phyloP scores from a whole-genome alignment of 257 asterid genomes.

The Petunia secreta region DNA sequence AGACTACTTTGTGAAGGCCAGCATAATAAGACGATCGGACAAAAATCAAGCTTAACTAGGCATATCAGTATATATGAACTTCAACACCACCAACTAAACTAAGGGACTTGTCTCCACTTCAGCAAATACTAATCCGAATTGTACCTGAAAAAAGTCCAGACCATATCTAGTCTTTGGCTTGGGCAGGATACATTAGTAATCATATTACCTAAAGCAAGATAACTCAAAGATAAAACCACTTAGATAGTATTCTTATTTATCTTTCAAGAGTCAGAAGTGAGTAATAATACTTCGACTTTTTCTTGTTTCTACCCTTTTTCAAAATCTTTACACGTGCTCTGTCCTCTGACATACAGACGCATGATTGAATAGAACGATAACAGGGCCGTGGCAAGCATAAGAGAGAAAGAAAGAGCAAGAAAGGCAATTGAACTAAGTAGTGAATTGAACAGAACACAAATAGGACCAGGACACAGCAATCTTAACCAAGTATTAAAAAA shows the following conservation, averaged over 20 bases:
- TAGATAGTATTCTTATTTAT: too few species aligned
- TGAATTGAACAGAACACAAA: too few species aligned
- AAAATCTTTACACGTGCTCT: neutral
- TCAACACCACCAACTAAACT: neutral
- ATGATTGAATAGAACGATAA: conserved; percentile 2
- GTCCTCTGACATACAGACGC: neutral
- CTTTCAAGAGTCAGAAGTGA: too few species aligned
- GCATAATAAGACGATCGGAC: neutral
- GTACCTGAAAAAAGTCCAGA: neutral
- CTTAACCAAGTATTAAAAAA: too few species aligned
- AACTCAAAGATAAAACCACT: neutral
- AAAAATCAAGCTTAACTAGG: neutral
- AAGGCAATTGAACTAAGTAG: neutral
- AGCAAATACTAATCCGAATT: neutral
- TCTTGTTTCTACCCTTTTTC: neutral
- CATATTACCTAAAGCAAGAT: conserved; percentile 7
- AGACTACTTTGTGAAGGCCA: neutral
- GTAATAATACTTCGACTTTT: neutral
- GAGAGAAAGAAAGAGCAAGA: neutral
- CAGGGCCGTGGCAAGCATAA: neutral
- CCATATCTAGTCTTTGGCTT: neutral
- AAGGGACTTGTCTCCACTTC: neutral
- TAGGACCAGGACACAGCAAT: too few species aligned
- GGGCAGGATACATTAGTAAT: neutral
- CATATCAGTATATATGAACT: neutral